Evolutionary conservation across 176 grass and related monocot genomes (phyloP).

Genomic region (Aegilops speltoides): DNA sequence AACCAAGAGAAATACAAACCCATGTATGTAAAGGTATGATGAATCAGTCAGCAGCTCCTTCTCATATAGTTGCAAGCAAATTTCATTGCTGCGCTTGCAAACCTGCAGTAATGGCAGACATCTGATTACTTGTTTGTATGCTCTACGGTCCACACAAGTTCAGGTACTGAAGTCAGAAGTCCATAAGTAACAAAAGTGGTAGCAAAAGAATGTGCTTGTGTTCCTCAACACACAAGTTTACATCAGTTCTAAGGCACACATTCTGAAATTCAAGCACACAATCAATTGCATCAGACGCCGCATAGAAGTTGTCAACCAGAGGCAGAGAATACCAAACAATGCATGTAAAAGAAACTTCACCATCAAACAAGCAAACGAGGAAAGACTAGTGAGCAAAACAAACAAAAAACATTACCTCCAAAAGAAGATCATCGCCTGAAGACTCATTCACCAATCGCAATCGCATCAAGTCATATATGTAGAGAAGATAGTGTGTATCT

Average conservation of each 20-base stretch:
- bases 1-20: slow-evolving; percentile 56
- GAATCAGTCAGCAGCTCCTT: slow-evolving; percentile 88
- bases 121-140: slow-evolving; percentile 7
- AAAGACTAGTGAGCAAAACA: background rate
- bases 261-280: background rate
- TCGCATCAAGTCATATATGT: slow-evolving; percentile 94
- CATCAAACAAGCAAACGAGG: slow-evolving; percentile 12
- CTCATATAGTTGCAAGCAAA: slow-evolving; percentile 91
- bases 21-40: slow-evolving; percentile 87
- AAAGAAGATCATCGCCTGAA: slow-evolving; percentile 60
- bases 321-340: slow-evolving; percentile 22
- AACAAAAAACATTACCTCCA: slow-evolving; percentile 60
- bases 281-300: background rate
- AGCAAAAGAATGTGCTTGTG: slow-evolving; percentile 22
- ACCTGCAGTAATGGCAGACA: slow-evolving; percentile 48
- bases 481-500: slow-evolving; percentile 96
- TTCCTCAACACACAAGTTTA: background rate
- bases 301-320: slow-evolving; percentile 7
- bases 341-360: slow-evolving; percentile 20
- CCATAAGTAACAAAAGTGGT: slow-evolving; percentile 14
- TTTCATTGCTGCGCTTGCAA: slow-evolving; percentile 68
- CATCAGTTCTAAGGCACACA: background rate
- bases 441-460: slow-evolving; percentile 57
- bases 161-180: background rate
- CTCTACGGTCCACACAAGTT: background rate